Conservation (phyloP, 345 rosid genomes). For the Trapa incisa region DNA sequence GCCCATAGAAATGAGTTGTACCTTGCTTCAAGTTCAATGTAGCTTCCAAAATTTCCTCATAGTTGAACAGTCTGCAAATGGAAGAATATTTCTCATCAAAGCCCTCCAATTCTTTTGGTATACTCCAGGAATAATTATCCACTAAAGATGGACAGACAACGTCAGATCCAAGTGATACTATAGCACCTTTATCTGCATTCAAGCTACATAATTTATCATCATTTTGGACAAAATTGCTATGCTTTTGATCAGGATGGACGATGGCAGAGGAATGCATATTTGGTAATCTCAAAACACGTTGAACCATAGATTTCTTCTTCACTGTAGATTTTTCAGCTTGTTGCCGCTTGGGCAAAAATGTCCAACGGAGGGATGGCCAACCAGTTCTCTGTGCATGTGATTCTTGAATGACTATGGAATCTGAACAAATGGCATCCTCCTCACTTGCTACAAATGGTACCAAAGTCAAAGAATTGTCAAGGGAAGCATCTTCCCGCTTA, state of each 20-base stretch:
- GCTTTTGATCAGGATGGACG: slow-evolving; percentile 54
- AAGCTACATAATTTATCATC: slow-evolving; percentile 25
- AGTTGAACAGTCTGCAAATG: slow-evolving; percentile 66
- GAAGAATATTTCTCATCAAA: slow-evolving; percentile 62
- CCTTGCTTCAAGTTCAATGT: slow-evolving; percentile 65
- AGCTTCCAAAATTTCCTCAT: slow-evolving; percentile 57
- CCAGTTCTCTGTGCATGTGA: slow-evolving; percentile 25
- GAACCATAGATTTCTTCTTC: slow-evolving; percentile 22
- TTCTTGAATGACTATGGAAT: not conserved
- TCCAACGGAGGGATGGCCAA: slow-evolving; percentile 46
- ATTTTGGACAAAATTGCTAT: slow-evolving; percentile 15
- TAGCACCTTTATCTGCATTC: slow-evolving; percentile 44
- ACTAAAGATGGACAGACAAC: not conserved
- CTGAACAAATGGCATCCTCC: slow-evolving; percentile 12
- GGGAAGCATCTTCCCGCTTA: slow-evolving; percentile 1
- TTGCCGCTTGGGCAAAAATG: slow-evolving; percentile 21
- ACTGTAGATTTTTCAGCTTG: slow-evolving; percentile 24
- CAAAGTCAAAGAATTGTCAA: slow-evolving; percentile 38
- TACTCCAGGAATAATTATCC: slow-evolving; percentile 9
- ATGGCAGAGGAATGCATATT: slow-evolving; percentile 41
- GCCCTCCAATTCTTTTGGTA: slow-evolving; percentile 53
- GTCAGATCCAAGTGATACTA: slow-evolving; percentile 29
- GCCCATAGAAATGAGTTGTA: slow-evolving; percentile 9
- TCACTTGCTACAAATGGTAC: slow-evolving; percentile 28
- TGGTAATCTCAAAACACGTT: slow-evolving; percentile 13